phyloP scores from a whole-genome alignment of 106 monocot species.

The Ottelia alismoides region DNA sequence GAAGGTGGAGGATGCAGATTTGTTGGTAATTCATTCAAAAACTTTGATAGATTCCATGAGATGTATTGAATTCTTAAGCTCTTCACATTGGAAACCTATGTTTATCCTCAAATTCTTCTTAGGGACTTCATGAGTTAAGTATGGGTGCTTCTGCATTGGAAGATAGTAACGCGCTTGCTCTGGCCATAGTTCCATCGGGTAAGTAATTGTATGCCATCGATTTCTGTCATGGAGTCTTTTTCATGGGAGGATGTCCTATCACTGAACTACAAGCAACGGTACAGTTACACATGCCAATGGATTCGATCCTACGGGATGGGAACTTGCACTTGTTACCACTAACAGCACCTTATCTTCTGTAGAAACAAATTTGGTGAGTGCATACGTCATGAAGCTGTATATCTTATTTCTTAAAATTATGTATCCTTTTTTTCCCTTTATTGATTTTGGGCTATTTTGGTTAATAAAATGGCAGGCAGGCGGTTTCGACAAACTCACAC shows the following conservation, averaged over 20 bases:
- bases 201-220: neutral
- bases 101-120: too few species aligned
- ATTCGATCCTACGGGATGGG: conserved; percentile 97
- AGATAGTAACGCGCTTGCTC: conserved; percentile 81
- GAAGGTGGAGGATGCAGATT: too few species aligned
- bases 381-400: neutral
- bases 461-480: neutral
- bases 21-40: too few species aligned
- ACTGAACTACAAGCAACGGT: too few species aligned
- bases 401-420: neutral
- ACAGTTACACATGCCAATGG: conserved; percentile 29
- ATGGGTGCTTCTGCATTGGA: conserved; percentile 64
- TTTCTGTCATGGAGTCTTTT: too few species aligned
- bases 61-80: too few species aligned
- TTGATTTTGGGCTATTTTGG: neutral
- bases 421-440: neutral
- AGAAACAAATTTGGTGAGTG: conserved; percentile 72
- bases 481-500: neutral
- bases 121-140: conserved; percentile 70
- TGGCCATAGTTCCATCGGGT: conserved; percentile 88
- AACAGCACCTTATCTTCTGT: conserved; percentile 16
- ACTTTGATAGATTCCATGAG: too few species aligned
- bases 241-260: too few species aligned
- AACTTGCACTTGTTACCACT: conserved; percentile 81
- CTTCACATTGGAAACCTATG: too few species aligned